Evolutionary conservation across 2,329 filamentous ascomycete genomes (phyloP), one percentile per base, ranked within the genome.

Genomic region (Stachybotrys elegans): DNA sequence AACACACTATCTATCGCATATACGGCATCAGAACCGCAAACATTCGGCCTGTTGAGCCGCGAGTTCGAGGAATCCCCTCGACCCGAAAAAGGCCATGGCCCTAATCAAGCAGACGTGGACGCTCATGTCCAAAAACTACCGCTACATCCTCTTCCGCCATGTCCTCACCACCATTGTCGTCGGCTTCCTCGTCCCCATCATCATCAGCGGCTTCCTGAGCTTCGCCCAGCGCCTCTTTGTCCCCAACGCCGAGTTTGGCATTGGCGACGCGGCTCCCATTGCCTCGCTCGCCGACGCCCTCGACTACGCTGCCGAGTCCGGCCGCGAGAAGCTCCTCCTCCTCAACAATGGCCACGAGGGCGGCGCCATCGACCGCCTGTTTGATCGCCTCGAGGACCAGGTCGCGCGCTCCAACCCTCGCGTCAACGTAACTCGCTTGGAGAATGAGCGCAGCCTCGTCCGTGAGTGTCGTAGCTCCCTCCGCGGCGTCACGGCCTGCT

Each of bases 191-290:
- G 67, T 84, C 2, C 82, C 82, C 3, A 63, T 84, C 23, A 57
- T 76, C 36, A 65, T 85, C 42, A 73, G 78, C 32, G 65, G 74
- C 19, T 81, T 84, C 54, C 72, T 85, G 48, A 78, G 71, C 43
- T 92, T 86, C 61, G 84, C 88, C 14, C 84, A 87, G 53, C 91
- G 91, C 60, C 79, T 95, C 50, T 92, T 95, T 56, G 78, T 91
- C 4, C 84, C 88, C 1, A 84, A 87, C 2, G 84, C 86, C 1
- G 68, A 75, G 4, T 95, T 77, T 56, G 91, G 91, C 36, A 81
- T 95, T 51, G 86, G 83, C 36, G 60, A 72, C 0, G 63, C 80
- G 0, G 69, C 66, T 6, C 73, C 81, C 0, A 66, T 95, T 48
- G 78, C 82, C 47, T 76, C 78, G 11, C 73, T 95, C 16, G 57